Evolutionary conservation across 1,139 yeast genomes (phyloP).

Genomic region (Lizanozyma gosingica): DNA sequence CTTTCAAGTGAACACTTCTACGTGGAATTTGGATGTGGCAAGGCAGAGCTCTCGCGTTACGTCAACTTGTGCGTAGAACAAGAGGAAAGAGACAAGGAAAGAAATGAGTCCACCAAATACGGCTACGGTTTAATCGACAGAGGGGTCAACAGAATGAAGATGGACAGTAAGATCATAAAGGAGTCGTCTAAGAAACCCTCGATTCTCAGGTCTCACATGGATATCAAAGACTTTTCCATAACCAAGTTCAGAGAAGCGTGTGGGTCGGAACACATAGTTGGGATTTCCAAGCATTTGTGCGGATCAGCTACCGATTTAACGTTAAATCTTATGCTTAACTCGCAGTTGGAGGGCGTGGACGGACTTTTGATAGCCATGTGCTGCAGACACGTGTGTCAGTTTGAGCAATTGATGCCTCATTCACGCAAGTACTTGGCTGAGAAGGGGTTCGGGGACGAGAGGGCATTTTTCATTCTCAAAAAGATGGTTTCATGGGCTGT

Average conservation of each 20-base stretch:
- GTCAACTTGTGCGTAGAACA: slow-evolving; percentile 38
- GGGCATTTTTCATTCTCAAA: slow-evolving; percentile 44
- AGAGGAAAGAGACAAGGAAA: neutral
- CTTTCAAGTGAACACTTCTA: slow-evolving; percentile 32
- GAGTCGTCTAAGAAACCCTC: slow-evolving; percentile 32
- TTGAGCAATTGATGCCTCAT: slow-evolving; percentile 42
- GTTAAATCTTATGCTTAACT: slow-evolving; percentile 52
- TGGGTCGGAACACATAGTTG: slow-evolving; percentile 29
- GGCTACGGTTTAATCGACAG: slow-evolving; percentile 67
- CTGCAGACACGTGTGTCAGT: slow-evolving; percentile 77
- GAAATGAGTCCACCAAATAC: slow-evolving; percentile 13
- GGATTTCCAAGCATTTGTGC: slow-evolving; percentile 80
- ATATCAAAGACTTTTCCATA: slow-evolving; percentile 66
- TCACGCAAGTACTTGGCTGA: slow-evolving; percentile 32
- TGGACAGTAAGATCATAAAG: slow-evolving; percentile 57
- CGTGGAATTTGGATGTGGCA: slow-evolving; percentile 85
- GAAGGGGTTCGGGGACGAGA: slow-evolving; percentile 20
- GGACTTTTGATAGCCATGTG: slow-evolving; percentile 88
- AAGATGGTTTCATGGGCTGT: slow-evolving; percentile 86
- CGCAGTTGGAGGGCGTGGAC: slow-evolving; percentile 18
- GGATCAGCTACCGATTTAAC: slow-evolving; percentile 93
- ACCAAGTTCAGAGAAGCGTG: slow-evolving; percentile 31
- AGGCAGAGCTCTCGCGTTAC: slow-evolving; percentile 73
- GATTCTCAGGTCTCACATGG: slow-evolving; percentile 54
- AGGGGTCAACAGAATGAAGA: slow-evolving; percentile 68